phyloP scores from a whole-genome alignment of 2,329 filamentous ascomycete species.

The Alternaria burnsii region DNA sequence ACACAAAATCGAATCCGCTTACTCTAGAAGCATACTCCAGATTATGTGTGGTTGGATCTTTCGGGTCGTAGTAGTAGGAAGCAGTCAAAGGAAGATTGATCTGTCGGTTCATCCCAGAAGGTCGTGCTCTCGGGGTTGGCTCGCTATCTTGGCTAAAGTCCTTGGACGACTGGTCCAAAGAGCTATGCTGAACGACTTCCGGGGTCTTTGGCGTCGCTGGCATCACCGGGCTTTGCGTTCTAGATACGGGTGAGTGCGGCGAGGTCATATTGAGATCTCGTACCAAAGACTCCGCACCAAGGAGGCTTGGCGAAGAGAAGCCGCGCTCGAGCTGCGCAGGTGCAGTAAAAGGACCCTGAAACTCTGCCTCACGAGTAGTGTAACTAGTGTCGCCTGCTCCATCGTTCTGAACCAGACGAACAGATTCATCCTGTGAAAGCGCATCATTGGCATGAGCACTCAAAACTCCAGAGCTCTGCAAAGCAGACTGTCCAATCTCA shows the following conservation, averaged over 20 bases:
- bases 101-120: constrained; percentile 51
- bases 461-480: constrained; percentile 62
- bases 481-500: constrained; percentile 65
- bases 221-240: constrained; percentile 46
- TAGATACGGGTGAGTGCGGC: constrained; percentile 51
- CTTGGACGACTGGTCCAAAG: constrained; percentile 36
- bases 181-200: constrained; percentile 46
- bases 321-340: constrained; percentile 34
- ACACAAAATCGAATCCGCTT: constrained; percentile 56
- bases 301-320: constrained; percentile 52
- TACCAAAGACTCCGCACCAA: constrained; percentile 59
- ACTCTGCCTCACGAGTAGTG: constrained; percentile 20
- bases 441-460: constrained; percentile 41
- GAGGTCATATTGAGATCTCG: constrained; percentile 60
- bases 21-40: constrained; percentile 56
- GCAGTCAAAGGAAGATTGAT: constrained; percentile 56
- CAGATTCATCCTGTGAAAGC: constrained; percentile 31
- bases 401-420: constrained; percentile 10
- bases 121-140: constrained; percentile 49
- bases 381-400: constrained; percentile 15
- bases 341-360: constrained; percentile 24
- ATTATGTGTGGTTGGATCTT: constrained; percentile 56
- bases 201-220: constrained; percentile 51
- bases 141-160: constrained; percentile 46
- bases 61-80: constrained; percentile 56